phyloP scores from a whole-genome alignment of 257 asterid species.

The Nicotiana noctiflora region DNA sequence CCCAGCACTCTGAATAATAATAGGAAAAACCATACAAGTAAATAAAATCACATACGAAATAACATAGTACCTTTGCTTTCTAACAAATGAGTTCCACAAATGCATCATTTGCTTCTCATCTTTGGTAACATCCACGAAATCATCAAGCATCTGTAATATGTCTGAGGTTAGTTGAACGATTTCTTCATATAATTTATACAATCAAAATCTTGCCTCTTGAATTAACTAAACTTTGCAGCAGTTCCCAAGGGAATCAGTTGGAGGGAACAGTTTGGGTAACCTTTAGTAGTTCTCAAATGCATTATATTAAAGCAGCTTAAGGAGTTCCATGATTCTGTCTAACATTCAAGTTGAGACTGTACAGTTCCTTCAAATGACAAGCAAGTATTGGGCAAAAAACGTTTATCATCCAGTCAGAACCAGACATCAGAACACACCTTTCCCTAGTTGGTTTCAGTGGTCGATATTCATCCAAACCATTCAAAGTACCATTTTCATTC shows the following conservation, averaged over 20 bases:
- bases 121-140: constrained; percentile 91
- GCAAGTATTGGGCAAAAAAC: neutral
- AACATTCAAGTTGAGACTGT: neutral
- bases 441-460: neutral
- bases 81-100: constrained; percentile 96
- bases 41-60: neutral
- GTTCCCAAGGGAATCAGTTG: neutral
- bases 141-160: constrained; percentile 88
- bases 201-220: constrained; percentile 1
- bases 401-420: neutral
- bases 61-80: constrained; percentile 77
- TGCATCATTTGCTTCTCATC: constrained; percentile 96
- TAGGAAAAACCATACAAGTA: neutral
- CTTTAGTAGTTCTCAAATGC: neutral
- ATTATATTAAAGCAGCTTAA: neutral
- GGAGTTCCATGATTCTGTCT: neutral
- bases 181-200: neutral
- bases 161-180: neutral
- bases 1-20: constrained; percentile 8
- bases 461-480: neutral
- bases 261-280: neutral
- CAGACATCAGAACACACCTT: neutral
- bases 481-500: neutral
- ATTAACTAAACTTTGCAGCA: neutral
- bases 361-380: neutral